A percentile compares a stretch with the other conserved stretches of the same genome.
These are phyloP conservation scores for Diutina rugosa DNA, from an alignment of 1,139 yeast genomes.

Conservation along the genomic window DNA sequence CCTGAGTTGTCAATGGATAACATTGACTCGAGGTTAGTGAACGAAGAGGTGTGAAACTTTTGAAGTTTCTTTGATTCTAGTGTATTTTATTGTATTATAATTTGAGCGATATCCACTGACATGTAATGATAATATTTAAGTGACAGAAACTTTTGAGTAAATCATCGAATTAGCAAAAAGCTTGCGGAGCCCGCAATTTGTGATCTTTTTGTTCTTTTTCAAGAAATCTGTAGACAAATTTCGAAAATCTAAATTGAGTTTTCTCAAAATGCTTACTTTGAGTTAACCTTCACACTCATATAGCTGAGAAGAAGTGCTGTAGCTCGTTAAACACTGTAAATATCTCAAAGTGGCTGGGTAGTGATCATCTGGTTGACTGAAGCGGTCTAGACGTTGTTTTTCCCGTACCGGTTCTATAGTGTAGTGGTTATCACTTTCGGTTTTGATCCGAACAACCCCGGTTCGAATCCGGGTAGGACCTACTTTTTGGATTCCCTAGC, in stretches of 20 bases:
- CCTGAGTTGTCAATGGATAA: conserved; percentile 33
- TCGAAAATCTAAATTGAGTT: too few species aligned
- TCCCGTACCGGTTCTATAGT: conserved; percentile 19
- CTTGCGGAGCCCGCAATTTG: too few species aligned
- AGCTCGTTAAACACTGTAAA: too few species aligned
- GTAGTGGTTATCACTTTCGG: conserved; percentile 41
- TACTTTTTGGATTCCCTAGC: conserved; percentile 16
- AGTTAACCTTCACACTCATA: too few species aligned
- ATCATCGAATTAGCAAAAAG: too few species aligned
- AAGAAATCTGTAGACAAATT: too few species aligned
- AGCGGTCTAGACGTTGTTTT: not conserved
- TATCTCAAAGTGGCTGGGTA: too few species aligned
- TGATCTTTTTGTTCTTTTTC: too few species aligned
- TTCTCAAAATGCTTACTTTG: too few species aligned
- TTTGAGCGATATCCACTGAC: not conserved
- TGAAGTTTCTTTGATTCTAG: too few species aligned
- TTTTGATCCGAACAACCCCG: conserved; percentile 76
- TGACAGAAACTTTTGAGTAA: too few species aligned
- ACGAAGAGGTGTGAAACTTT: conserved; percentile 15
- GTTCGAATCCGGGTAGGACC: conserved; percentile 95
- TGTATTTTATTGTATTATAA: not conserved
- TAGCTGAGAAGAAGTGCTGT: too few species aligned
- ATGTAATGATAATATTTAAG: not conserved
- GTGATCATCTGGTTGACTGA: not conserved
- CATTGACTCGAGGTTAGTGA: conserved; percentile 34